Percentiles rank a stretch among this genome's conserved stretches.
These are phyloP conservation scores for Colletotrichum eremochloae DNA, from an alignment of 2,329 filamentous ascomycete genomes.

Conservation along the genomic window DNA sequence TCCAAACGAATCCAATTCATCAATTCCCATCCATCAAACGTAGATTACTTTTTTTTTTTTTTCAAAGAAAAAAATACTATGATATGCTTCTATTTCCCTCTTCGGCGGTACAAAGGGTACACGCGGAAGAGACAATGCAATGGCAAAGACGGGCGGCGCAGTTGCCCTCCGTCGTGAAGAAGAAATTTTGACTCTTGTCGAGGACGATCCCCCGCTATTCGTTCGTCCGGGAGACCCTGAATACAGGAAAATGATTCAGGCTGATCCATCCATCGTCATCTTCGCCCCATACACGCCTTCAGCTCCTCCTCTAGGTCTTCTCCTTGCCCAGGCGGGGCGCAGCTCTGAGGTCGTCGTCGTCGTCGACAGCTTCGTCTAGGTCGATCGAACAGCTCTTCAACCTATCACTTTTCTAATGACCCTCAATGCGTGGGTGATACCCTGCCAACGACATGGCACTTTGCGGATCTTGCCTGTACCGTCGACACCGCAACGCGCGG, in stretches of 20 bases:
- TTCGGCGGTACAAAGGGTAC: conserved; percentile 17
- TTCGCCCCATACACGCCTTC: conserved; percentile 21
- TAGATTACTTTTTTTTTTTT: not conserved
- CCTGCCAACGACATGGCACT: conserved; percentile 7
- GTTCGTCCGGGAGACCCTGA: conserved; percentile 7
- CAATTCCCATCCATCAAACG: not conserved
- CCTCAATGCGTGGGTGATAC: conserved; percentile 11
- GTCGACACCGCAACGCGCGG: conserved; percentile 6
- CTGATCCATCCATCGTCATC: conserved; percentile 27
- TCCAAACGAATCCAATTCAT: not conserved
- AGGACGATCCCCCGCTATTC: conserved; percentile 1
- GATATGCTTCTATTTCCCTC: no score
- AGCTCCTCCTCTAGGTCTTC: not conserved
- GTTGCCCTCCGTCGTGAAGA: conserved; percentile 6
- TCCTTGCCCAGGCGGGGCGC: conserved; percentile 6
- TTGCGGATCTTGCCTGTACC: conserved; percentile 24
- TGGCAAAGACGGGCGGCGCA: conserved; percentile 6
- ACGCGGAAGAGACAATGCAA: not conserved
- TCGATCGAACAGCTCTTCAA: conserved; percentile 6
- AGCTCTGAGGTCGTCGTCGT: conserved; percentile 27
- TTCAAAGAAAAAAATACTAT: no score
- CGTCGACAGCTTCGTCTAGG: conserved; percentile 17
- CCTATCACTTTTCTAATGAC: not conserved
- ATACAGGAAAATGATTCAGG: conserved; percentile 23
- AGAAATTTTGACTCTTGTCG: not conserved